phyloP scores from a whole-genome alignment of 2,329 filamentous ascomycete genomes.

The Pezicula radicicola region DNA sequence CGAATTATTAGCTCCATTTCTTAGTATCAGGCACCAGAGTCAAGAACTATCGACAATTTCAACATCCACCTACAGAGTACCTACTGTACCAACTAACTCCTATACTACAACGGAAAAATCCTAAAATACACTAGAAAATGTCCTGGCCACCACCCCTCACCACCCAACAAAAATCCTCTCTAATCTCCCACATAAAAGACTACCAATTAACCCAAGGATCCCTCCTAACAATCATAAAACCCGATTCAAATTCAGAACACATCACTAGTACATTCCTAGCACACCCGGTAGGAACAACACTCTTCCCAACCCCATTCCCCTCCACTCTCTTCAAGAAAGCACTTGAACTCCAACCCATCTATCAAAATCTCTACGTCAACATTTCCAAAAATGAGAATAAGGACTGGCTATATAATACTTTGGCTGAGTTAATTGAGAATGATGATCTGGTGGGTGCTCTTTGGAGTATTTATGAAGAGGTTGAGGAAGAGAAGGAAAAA shows the following conservation, averaged over 20 bases:
- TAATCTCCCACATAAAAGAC: slow-evolving; percentile 26
- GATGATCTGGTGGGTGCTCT: slow-evolving; percentile 33
- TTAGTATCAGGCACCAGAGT: too few relatives aligned
- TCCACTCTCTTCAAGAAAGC: slow-evolving; percentile 35
- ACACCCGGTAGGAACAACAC: slow-evolving; percentile 29
- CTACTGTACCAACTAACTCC: too few relatives aligned
- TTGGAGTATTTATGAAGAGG: slow-evolving; percentile 33
- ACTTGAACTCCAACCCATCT: slow-evolving; percentile 56
- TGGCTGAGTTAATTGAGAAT: slow-evolving; percentile 28
- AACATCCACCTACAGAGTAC: too few relatives aligned
- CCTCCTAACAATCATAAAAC: slow-evolving; percentile 29
- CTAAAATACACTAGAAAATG: not conserved
- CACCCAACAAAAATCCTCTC: not conserved
- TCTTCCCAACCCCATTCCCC: slow-evolving; percentile 34
- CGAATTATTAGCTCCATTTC: too few relatives aligned
- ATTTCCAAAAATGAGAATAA: slow-evolving; percentile 38
- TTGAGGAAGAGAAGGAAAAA: slow-evolving; percentile 17
- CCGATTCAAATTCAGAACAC: slow-evolving; percentile 21
- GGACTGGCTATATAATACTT: slow-evolving; percentile 30
- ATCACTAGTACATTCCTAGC: slow-evolving; percentile 18
- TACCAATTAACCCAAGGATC: slow-evolving; percentile 39
- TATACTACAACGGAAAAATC: too few relatives aligned
- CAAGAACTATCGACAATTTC: too few relatives aligned
- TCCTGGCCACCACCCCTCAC: slow-evolving; percentile 4
- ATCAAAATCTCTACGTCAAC: slow-evolving; percentile 49